Conservation (phyloP, 2,329 filamentous ascomycete species). For the Ophiocordyceps camponoti-floridani region DNA sequence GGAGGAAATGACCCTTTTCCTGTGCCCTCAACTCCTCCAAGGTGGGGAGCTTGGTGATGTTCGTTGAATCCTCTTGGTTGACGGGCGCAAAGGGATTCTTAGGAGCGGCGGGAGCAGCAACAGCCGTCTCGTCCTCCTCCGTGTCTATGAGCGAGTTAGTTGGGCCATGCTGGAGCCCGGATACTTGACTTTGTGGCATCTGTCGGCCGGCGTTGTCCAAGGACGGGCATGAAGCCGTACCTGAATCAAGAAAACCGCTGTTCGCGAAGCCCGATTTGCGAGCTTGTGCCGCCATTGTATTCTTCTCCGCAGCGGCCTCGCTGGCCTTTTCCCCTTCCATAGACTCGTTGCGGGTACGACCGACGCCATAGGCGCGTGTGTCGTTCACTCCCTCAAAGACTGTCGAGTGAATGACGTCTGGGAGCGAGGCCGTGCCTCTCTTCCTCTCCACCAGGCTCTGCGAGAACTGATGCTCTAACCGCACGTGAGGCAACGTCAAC, state of each 20-base stretch:
- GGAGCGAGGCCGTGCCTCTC: conserved; percentile 30
- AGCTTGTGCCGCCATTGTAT: not conserved
- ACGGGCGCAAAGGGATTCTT: not conserved
- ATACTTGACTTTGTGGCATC: not conserved
- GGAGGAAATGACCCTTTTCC: not conserved
- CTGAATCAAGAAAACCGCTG: not conserved
- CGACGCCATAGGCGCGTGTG: not conserved
- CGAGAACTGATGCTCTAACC: conserved; percentile 38
- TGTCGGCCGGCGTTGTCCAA: not conserved
- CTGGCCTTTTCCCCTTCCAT: not conserved
- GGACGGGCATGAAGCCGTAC: not conserved
- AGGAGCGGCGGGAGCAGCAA: not conserved
- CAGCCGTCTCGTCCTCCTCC: not conserved
- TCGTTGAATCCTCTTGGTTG: not conserved
- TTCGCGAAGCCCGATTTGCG: too few species aligned
- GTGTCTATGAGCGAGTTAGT: not conserved
- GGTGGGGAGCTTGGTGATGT: not conserved
- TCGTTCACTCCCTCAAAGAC: conserved; percentile 19
- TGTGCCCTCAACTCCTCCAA: not conserved
- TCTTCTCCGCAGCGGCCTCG: not conserved
- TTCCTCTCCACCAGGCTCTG: conserved; percentile 40
- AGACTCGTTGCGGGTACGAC: not conserved
- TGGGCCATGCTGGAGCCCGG: not conserved
- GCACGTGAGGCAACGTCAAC: conserved; percentile 25
- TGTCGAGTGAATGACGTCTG: conserved; percentile 37